Evolutionary conservation across 805 yeast species (phyloP), one percentile per base, ranked within the genome.

Genomic region (Myxozyma geophila): DNA sequence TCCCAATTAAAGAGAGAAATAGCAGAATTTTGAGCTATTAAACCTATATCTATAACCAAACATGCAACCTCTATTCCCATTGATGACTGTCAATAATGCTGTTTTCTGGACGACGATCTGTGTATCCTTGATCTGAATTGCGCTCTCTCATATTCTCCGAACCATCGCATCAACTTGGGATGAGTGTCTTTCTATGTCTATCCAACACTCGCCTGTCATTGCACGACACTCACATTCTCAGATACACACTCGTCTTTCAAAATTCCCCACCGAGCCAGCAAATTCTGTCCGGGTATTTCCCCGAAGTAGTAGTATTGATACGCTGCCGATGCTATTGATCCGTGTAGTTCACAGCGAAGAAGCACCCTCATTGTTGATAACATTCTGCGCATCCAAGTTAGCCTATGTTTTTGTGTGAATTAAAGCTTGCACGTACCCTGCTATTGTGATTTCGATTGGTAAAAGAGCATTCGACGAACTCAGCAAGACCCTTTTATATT

Each of bases 231-330:
- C 17, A 3, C 28, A 28, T 28, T 28, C 28, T 28, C 28, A 28
- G 28, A 28, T 28, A 28, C 28, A 28, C 28, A 10, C 9, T 37
- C 49, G 23, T 23, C 39, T 17, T 55, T 37, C 17, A 46, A 28
- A 15, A 55, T 13, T 15, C 43, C 17, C 41, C 15, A 13, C n/a
- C 15, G 37, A 15, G 39, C 23, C 21, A 52, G 35, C 35, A 52
- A 17, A 10, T 17, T 35, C 35, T 19, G 17, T 8, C 36, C 55
- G 2, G 55, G 55, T 5, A 52, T 36, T 21, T 39, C 23, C 7
- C 55, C 55, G 15, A 19, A 52, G 19, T 52, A 52, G 15, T 52
- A 52, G 19, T 52, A 52, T 8, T 52, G 46, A 52, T 52, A 52
- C 17, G 55, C 55, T 5, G 46, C 55, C 28, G 55, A 35, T 5